Evolutionary conservation across 352 stramenopile species (phyloP), one percentile per base, ranked within the genome.

Genomic region (Peronosclerospora sorghi): DNA sequence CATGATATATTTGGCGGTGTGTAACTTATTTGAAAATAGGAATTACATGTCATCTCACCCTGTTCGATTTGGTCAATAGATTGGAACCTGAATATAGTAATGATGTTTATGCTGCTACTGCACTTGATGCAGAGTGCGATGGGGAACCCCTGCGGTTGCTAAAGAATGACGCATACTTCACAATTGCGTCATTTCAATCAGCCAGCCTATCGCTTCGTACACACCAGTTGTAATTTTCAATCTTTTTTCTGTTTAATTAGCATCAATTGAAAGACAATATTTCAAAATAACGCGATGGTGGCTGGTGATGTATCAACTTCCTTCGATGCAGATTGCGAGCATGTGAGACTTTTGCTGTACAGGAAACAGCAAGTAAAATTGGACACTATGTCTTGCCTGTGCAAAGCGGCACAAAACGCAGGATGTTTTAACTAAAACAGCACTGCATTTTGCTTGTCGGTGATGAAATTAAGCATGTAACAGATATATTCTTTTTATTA

Each of bases 91-190:
- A 90, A 88, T 64, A 78, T 77, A 53, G 48, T 92, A 20, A 83
- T 92, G 68, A 70, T 79, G 64, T 84, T 88, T 52, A 71, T 92
- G 62, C 56, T 92, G 41, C 40, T 88, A 52, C 59, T 92, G 26
- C 75, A 92, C 52, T 87, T 92, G 15, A 85, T 92, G 74, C 77
- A 89, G 48, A 86, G 90, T 49, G 73, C 76, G 12, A 90, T 92
- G 80, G 77, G 75, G 26, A 64, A 69, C n/a, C 77, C 68, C 1
- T 92, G 80, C 42, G 79, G 76, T 14, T 92, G 80, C 53, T 92
- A 68, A 75, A 32, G 45, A 27, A 43, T 15, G 32, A 44, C n/a
- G 7, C 19, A 7, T n/a, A 18, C 34, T 24, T 20, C 20, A 32
- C 9, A 8, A 35, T 35, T 30, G 17, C 15, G 0, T 38, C 32